Percentiles rank a stretch among this genome's conserved stretches.
Conservation (phyloP, 192 early-diverging fungal genomes). For the Oehlia diaphana region DNA sequence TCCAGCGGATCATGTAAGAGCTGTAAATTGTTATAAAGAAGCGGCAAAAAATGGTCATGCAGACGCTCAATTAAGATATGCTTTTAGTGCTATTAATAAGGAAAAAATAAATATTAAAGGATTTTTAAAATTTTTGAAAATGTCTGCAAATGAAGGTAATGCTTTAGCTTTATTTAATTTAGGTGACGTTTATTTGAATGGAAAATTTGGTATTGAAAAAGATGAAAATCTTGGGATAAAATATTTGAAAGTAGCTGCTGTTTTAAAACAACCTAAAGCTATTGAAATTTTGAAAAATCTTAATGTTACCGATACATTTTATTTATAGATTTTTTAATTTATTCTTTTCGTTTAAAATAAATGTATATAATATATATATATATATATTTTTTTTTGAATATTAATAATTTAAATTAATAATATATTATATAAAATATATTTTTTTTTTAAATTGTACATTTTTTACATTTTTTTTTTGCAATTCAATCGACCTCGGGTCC, state of each 20-base stretch:
- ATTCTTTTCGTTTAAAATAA: too few relatives aligned
- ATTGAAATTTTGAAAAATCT: slow-evolving; percentile 39
- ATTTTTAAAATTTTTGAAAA: not conserved
- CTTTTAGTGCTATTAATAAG: not conserved
- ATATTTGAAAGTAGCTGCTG: not conserved
- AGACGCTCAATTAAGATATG: slow-evolving; percentile 20
- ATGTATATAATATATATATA: too few relatives aligned
- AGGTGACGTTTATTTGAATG: not conserved
- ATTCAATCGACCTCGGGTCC: too few relatives aligned
- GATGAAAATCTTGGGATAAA: slow-evolving; percentile 1
- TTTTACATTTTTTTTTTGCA: too few relatives aligned
- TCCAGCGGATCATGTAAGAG: not conserved
- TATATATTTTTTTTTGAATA: too few relatives aligned
- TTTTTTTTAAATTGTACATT: too few relatives aligned
- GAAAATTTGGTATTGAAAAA: not conserved
- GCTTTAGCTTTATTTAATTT: slow-evolving; percentile 7
- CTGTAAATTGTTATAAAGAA: slow-evolving; percentile 1
- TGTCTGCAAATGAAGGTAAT: not conserved
- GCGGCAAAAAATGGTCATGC: slow-evolving; percentile 15
- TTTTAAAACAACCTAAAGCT: not conserved
- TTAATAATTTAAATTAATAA: too few relatives aligned
- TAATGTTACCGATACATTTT: not conserved
- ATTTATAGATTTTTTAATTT: not conserved
- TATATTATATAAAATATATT: too few relatives aligned
- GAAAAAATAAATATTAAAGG: not conserved